These are phyloP conservation scores for Aristolochia californica DNA, from an alignment of 164 flowering plant genomes.

Conservation along the genomic window DNA sequence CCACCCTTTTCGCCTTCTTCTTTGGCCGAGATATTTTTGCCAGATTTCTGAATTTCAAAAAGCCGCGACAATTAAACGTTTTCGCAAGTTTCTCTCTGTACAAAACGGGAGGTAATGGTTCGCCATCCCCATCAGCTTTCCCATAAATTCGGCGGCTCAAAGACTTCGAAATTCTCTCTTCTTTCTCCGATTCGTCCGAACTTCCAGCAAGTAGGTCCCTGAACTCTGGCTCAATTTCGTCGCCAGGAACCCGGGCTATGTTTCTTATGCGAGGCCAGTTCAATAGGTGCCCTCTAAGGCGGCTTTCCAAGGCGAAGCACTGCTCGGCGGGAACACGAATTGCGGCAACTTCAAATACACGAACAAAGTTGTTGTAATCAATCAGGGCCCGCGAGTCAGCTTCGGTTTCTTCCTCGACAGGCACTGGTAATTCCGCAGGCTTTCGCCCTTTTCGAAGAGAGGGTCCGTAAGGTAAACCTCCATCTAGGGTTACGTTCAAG, in stretches of 20 bases:
- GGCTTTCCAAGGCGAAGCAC: conserved; percentile 59
- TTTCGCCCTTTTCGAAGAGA: conserved; percentile 58
- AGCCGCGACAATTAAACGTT: conserved; percentile 59
- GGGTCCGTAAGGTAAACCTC: conserved; percentile 49
- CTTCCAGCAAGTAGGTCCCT: conserved; percentile 10
- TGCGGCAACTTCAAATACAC: conserved; percentile 65
- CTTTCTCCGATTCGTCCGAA: conserved; percentile 8
- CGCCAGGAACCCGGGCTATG: conserved; percentile 79
- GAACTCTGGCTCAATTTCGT: conserved; percentile 52
- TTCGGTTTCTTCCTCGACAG: conserved; percentile 1
- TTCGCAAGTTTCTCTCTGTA: conserved; percentile 65
- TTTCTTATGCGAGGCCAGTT: conserved; percentile 95
- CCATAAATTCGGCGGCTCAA: conserved; percentile 48
- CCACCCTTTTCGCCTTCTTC: conserved; percentile 27
- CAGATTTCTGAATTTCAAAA: conserved; percentile 54
- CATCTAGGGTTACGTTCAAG: conserved; percentile 10
- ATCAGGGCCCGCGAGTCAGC: conserved; percentile 8
- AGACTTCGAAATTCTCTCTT: conserved; percentile 13
- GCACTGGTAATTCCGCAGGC: conserved; percentile 1
- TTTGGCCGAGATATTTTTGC: conserved; percentile 78
- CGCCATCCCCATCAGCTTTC: conserved; percentile 54
- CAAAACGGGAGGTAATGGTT: conserved; percentile 46
- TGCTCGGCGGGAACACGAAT: conserved; percentile 64
- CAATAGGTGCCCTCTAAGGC: conserved; percentile 76
- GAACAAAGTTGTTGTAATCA: conserved; percentile 47